Percentiles rank a stretch among this genome's conserved stretches.
Evolutionary conservation across 495 filamentous ascomycete genomes (phyloP).

Genomic region (Bathelium albidoporum): DNA sequence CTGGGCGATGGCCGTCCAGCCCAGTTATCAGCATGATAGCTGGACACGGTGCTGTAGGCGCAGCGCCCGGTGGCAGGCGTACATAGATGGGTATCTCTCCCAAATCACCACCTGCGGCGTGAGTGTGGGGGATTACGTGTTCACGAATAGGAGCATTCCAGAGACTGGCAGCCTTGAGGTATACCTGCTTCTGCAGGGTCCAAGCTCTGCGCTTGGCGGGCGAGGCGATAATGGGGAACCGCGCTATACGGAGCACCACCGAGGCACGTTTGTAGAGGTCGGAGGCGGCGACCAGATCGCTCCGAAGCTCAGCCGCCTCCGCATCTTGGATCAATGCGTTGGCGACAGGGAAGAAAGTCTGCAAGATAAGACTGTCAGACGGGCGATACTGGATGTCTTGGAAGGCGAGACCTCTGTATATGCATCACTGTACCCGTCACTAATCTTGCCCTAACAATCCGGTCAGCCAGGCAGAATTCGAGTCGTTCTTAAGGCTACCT

Average conservation of each 20-base stretch:
- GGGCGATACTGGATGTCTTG: not conserved
- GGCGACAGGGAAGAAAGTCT: conserved; percentile 45
- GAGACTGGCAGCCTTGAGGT: conserved; percentile 44
- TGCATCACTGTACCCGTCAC: conserved; percentile 50
- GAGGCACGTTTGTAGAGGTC: conserved; percentile 59
- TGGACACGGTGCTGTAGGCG: conserved; percentile 37
- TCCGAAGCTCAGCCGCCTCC: conserved; percentile 30
- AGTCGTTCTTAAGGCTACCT: conserved; percentile 25
- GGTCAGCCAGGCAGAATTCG: not conserved
- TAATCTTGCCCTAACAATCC: conserved; percentile 38
- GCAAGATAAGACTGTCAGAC: not conserved
- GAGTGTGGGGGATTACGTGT: conserved; percentile 45
- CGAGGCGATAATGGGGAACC: conserved; percentile 59
- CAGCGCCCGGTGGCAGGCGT: conserved; percentile 40
- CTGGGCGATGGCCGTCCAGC: conserved; percentile 64
- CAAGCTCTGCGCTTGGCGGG: conserved; percentile 47
- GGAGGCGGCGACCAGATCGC: conserved; percentile 36
- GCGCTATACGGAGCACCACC: conserved; percentile 57
- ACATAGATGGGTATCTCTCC: conserved; percentile 52
- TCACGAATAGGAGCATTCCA: conserved; percentile 50
- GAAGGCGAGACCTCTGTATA: conserved; percentile 43
- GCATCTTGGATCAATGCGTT: conserved; percentile 40
- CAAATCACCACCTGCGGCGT: conserved; percentile 38
- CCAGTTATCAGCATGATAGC: conserved; percentile 61
- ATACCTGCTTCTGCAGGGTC: conserved; percentile 55